phyloP scores from a whole-genome alignment of 2,329 filamentous ascomycete genomes.

The Nothopassalora personata region DNA sequence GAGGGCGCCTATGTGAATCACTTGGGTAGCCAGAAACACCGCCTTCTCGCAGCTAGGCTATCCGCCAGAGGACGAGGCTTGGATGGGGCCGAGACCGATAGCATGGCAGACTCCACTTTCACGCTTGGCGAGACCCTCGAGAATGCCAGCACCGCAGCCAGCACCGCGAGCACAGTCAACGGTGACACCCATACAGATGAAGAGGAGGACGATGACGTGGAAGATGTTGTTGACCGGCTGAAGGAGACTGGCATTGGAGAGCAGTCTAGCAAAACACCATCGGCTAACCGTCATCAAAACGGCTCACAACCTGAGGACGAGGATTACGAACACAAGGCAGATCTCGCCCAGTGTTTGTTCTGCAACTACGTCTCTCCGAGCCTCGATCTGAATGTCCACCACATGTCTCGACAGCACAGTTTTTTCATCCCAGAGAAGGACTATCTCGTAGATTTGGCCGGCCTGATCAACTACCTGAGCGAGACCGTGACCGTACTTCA shows the following conservation, averaged over 20 bases:
- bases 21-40: constrained; percentile 84
- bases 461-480: constrained; percentile 71
- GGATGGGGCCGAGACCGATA: constrained; percentile 57
- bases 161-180: constrained; percentile 41
- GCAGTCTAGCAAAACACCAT: constrained; percentile 24
- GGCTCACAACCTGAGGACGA: constrained; percentile 34
- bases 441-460: constrained; percentile 77
- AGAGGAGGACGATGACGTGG: constrained; percentile 71
- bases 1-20: constrained; percentile 96
- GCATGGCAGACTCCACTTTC: constrained; percentile 85
- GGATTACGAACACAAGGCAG: constrained; percentile 36
- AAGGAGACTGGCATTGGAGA: constrained; percentile 57
- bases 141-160: constrained; percentile 37
- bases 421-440: constrained; percentile 91
- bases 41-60: constrained; percentile 55
- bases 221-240: constrained; percentile 49
- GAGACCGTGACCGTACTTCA: constrained; percentile 73
- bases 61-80: constrained; percentile 38
- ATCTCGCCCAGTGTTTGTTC: constrained; percentile 67
- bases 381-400: constrained; percentile 67
- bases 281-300: constrained; percentile 4
- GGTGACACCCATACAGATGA: constrained; percentile 60
- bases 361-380: constrained; percentile 81
- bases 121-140: constrained; percentile 76
- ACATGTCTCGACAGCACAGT: constrained; percentile 90